Conservation (phyloP, 345 rosid species). For the Pugionium cornutum region DNA sequence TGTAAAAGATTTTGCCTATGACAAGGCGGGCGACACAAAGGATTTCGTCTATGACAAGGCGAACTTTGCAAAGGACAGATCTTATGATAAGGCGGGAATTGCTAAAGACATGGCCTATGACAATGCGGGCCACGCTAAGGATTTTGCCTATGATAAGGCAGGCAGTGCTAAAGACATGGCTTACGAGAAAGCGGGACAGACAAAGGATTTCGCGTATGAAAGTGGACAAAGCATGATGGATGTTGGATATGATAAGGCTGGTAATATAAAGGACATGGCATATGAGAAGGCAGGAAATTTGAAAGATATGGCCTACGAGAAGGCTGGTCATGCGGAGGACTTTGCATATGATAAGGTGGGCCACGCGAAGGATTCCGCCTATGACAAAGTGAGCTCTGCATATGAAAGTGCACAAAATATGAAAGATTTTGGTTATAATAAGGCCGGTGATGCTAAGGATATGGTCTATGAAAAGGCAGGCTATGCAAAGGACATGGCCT, state of each 20-base stretch:
- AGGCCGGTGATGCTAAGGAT: conserved; percentile 22
- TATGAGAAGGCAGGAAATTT: background rate
- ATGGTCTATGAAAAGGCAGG: conserved; percentile 27
- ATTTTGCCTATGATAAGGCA: conserved; percentile 16
- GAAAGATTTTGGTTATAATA: conserved; percentile 11
- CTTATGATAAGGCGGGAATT: background rate
- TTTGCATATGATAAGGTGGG: conserved; percentile 40
- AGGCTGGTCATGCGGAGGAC: conserved; percentile 33
- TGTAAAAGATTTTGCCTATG: background rate
- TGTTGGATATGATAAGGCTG: conserved; percentile 2
- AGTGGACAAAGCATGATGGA: conserved; percentile 18
- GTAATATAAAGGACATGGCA: background rate
- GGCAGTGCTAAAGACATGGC: conserved; percentile 29
- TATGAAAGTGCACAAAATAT: background rate
- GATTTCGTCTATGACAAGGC: conserved; percentile 4
- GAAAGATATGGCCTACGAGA: conserved; percentile 5
- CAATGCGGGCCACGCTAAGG: background rate
- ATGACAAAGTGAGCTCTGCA: conserved; percentile 30
- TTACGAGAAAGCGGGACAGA: background rate
- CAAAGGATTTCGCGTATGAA: conserved; percentile 6
- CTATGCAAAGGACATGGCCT: conserved; percentile 31
- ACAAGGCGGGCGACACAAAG: background rate
- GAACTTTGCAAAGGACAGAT: background rate
- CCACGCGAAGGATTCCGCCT: conserved; percentile 32
- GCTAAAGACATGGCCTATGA: background rate